These are phyloP conservation scores for Penicillium sp. DNA, from an alignment of 2,329 filamentous ascomycete species.

Conservation along the genomic window DNA sequence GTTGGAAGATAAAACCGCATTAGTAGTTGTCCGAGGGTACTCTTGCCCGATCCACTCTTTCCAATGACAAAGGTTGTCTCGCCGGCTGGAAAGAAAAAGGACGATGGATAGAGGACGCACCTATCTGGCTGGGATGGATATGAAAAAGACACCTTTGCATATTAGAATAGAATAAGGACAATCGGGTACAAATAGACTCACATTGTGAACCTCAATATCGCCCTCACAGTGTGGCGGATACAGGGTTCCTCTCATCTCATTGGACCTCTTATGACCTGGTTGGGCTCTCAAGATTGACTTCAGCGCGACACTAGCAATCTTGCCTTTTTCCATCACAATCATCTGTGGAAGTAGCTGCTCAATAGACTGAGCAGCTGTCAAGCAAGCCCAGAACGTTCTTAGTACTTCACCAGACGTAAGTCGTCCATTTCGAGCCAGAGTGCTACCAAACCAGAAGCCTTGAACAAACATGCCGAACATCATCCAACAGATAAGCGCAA, in stretches of 20 bases:
- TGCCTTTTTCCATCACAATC: constrained; percentile 71
- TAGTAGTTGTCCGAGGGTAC: constrained; percentile 74
- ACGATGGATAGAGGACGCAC: constrained; percentile 55
- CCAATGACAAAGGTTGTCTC: constrained; percentile 77
- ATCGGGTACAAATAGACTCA: constrained; percentile 41
- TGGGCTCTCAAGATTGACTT: constrained; percentile 41
- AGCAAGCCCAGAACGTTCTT: constrained; percentile 77
- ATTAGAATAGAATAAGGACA: neutral
- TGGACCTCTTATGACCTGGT: constrained; percentile 12
- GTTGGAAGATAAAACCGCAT: constrained; percentile 67
- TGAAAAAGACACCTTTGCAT: constrained; percentile 64
- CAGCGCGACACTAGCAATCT: constrained; percentile 63
- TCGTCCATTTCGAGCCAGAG: constrained; percentile 57
- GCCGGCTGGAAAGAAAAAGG: constrained; percentile 65
- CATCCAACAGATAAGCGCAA: constrained; percentile 67
- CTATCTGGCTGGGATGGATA: constrained; percentile 66
- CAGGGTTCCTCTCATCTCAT: constrained; percentile 27
- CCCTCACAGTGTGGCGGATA: constrained; percentile 51
- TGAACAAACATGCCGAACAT: constrained; percentile 74
- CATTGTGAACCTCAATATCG: constrained; percentile 63
- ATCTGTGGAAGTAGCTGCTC: constrained; percentile 70
- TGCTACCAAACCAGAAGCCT: constrained; percentile 81
- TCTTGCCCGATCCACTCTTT: constrained; percentile 85
- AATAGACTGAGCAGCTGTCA: constrained; percentile 69
- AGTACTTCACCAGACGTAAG: constrained; percentile 62